Base-by-base conservation (phyloP, 345 rosid genomes). In the Melaleuca alternifolia region DNA sequence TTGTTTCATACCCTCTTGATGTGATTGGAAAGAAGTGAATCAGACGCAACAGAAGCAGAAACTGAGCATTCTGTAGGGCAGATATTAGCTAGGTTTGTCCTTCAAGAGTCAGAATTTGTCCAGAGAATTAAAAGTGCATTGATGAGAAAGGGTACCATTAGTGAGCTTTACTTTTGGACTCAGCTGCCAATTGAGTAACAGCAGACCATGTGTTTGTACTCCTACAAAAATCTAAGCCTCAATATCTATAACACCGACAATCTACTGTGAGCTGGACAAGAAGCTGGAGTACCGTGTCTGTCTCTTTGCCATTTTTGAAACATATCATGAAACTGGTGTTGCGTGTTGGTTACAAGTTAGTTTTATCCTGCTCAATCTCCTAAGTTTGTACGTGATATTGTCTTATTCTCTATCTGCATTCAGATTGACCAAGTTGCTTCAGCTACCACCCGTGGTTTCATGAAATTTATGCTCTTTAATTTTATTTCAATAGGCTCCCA, bases 401-500 rank as follows among this genome's bases (percentile, higher is more conserved):
- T 83, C 84, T n/a, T 50, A 7, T 83, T 50, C 56, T 50, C 56
- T 18, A 48, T 82, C 54, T 50, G 84, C 46, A 71, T 71, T 71
- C 79, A 51, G 26, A 51, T 83, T 83, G 54, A 53, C 44, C 33
- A 10, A 23, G 7, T 24, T 83, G 54, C 52, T 51, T 6, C 26
- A 57, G 46, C 51, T 26, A 84, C 23, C 50, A 20, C 30, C n/a
- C 23, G 33, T 57, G 85, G 23, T 37, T 16, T 56, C 82, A 41
- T 30, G 61, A 46, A 83, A 28, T 92, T 85, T 87, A 81, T 88
- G 52, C 86, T 87, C 85, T 86, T 76, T 75, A 71, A 28, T 84
- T 56, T 62, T 54, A 76, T 88, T 83, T 88, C 84, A 81, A 83
- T 87, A 94, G 96, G 92, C 92, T 91, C 92, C 96, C 15, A 89